Base-by-base conservation (phyloP, 768 basidiomycete genomes). In the Russula emetica region DNA sequence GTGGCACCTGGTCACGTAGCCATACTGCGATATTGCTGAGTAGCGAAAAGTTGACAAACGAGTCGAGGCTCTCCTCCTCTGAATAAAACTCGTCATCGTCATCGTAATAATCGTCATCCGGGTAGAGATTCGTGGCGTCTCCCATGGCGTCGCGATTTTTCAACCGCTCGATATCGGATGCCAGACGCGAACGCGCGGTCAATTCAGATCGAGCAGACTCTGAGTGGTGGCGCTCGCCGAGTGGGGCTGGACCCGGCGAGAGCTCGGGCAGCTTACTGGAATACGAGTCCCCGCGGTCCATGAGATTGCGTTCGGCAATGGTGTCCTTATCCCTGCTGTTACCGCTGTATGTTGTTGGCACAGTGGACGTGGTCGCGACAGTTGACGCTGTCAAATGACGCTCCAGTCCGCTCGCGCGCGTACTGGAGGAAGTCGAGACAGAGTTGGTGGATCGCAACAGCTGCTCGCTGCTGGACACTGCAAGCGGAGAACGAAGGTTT, bases 1-100 rank as follows among this genome's bases (percentile, higher is more conserved):
- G 81, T 4, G 90, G 92, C 2, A 98, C 92, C 72, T 92, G 90
- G 75, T 98, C 95, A 60, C 89, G 82, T 61, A 98, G 76, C 72
- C 91, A 87, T 40, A 95, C 87, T 1, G 94, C 94, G 53, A 97
- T 83, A 72, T 99, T 89, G 36, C 87, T 89, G 61, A 98, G 79
- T 50, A 97, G 77, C 18, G 92, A 85, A 58, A 92, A 90, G 73
- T 96, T 94, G 73, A 98, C 86, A 70, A 93, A 97, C 18, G 86
- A 82, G 55, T 93, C 90, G 26, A 81, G 79, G 20, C 78, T 80
- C 28, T 83, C 75, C 40, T 76, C 75, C 16, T 86, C 84, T 62
- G 79, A 83, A 28, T 81, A 81, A 13, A 78, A 79, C 6, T 79
- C 76, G 26, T 76, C 85, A 54, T 81, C 83, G 16, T 79, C 79